These are phyloP conservation scores for Styphnolobium japonicum DNA, from an alignment of 306 rosid genomes.

Conservation along the genomic window DNA sequence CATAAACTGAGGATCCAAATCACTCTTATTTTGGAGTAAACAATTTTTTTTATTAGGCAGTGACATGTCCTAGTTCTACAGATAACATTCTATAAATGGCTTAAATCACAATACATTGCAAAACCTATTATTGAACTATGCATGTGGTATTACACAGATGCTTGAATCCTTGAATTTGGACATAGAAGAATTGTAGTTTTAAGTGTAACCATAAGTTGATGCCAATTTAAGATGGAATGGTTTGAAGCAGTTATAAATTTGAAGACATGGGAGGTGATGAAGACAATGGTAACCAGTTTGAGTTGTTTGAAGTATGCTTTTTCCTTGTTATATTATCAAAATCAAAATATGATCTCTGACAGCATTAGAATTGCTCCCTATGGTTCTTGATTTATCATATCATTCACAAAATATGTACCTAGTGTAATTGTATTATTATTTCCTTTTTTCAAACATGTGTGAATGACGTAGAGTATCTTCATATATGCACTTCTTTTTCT, in stretches of 20 bases:
- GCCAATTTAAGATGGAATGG: slow-evolving; percentile 1
- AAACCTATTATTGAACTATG: background rate
- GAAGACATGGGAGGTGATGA: slow-evolving; percentile 3
- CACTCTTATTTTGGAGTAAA: background rate
- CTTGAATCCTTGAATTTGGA: background rate
- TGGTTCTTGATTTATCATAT: slow-evolving; percentile 1
- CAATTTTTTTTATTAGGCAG: background rate
- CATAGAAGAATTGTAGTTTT: slow-evolving; percentile 10
- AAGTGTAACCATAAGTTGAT: background rate
- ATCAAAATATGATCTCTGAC: slow-evolving; percentile 2
- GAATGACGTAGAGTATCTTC: background rate
- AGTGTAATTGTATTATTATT: background rate
- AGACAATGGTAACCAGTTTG: background rate
- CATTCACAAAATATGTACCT: background rate
- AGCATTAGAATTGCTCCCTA: background rate
- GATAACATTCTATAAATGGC: background rate
- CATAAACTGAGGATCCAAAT: background rate
- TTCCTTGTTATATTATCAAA: slow-evolving; percentile 3
- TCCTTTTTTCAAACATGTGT: background rate
- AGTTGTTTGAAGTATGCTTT: background rate
- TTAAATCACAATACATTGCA: background rate
- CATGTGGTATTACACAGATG: background rate
- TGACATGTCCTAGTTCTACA: background rate
- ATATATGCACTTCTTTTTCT: background rate
- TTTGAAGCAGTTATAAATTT: background rate